Evolutionary conservation across 352 stramenopile genomes (phyloP).

Genomic region (Paralagenidium karlingii): DNA sequence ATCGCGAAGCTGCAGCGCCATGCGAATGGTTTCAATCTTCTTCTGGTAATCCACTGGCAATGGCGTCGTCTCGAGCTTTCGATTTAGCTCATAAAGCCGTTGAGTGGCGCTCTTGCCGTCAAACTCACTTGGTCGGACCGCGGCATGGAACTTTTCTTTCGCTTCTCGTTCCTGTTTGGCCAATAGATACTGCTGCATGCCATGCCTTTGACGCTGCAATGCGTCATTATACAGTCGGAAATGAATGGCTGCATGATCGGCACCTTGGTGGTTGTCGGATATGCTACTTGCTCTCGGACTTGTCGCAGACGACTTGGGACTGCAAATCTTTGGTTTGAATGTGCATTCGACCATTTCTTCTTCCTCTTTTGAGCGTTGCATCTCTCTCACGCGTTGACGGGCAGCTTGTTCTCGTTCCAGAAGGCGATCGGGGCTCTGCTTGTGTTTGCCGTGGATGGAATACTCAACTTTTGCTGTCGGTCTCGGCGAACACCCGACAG

Average conservation of each 20-base stretch:
- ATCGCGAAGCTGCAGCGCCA: constrained; percentile 13
- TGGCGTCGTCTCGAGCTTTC: constrained; percentile 22
- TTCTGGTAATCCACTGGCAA: constrained; percentile 35
- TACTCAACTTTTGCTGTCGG: constrained; percentile 8
- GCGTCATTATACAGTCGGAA: constrained; percentile 35
- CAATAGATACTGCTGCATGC: constrained; percentile 18
- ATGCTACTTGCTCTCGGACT: not conserved
- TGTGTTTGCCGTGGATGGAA: constrained; percentile 19
- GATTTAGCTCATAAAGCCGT: constrained; percentile 23
- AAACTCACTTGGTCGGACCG: constrained; percentile 24
- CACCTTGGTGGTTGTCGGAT: not conserved
- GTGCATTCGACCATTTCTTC: constrained; percentile 36
- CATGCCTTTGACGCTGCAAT: constrained; percentile 32
- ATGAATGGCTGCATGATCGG: constrained; percentile 1
- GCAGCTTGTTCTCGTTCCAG: constrained; percentile 13
- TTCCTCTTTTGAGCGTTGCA: constrained; percentile 20
- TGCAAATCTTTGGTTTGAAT: constrained; percentile 24
- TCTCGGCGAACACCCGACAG: constrained; percentile 1
- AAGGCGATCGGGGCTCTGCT: constrained; percentile 13
- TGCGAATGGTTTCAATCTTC: constrained; percentile 38
- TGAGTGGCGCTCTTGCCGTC: constrained; percentile 37
- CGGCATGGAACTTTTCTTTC: constrained; percentile 20
- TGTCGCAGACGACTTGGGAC: not conserved
- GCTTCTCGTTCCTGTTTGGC: constrained; percentile 29
- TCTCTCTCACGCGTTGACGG: constrained; percentile 12